Evolutionary conservation across 371 early-diverging fungal genomes (phyloP).

Genomic region (Mucor circinelloides): DNA sequence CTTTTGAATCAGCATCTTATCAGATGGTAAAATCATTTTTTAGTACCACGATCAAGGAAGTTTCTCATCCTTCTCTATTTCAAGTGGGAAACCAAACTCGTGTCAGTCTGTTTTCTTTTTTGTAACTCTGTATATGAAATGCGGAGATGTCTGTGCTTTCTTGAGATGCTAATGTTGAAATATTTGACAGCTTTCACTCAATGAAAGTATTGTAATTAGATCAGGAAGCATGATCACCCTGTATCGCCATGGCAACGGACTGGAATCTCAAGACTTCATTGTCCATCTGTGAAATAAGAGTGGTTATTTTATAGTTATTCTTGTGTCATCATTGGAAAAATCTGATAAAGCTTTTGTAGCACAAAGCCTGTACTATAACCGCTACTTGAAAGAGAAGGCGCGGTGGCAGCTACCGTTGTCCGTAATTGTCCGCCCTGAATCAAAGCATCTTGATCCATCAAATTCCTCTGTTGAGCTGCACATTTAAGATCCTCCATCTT

Average conservation of each 20-base stretch:
- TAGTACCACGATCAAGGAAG: constrained; percentile 6
- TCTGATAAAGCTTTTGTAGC: constrained; percentile 15
- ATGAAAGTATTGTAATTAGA: neutral
- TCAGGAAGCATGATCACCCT: neutral
- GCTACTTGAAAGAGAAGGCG: neutral
- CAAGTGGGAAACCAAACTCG: constrained; percentile 10
- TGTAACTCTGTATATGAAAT: neutral
- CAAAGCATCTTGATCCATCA: neutral
- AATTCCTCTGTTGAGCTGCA: neutral
- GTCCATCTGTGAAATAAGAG: neutral
- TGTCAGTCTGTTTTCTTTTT: neutral
- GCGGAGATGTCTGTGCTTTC: constrained; percentile 8
- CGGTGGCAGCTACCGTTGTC: neutral
- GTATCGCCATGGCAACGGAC: neutral
- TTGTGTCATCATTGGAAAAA: constrained; percentile 5
- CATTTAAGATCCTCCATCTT: neutral
- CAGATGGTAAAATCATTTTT: constrained; percentile 2
- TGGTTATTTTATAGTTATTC: neutral
- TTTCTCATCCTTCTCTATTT: constrained; percentile 4
- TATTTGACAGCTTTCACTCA: neutral
- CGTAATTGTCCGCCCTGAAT: neutral
- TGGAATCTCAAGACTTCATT: neutral
- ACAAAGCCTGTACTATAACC: neutral
- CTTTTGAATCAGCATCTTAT: constrained; percentile 10
- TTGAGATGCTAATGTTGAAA: neutral